phyloP scores from a whole-genome alignment of 2,329 filamentous ascomycete genomes.

The Epichloe gansuensis region DNA sequence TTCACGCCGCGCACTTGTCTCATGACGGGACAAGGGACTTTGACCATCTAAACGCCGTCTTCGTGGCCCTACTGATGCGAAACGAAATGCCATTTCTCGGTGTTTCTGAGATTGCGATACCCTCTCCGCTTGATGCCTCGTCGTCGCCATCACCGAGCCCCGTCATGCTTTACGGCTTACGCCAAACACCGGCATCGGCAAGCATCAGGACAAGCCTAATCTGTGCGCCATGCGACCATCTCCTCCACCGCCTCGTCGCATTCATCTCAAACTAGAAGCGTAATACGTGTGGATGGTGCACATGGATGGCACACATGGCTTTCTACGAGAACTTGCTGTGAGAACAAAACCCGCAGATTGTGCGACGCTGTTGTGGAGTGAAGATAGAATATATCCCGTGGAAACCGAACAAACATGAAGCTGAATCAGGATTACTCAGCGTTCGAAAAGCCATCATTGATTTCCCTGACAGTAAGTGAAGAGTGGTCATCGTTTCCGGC shows the following conservation, averaged over 20 bases:
- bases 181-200: background rate
- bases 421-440: slow-evolving; percentile 10
- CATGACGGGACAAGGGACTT: background rate
- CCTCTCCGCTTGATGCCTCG: background rate
- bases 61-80: background rate
- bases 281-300: no score
- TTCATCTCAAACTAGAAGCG: background rate
- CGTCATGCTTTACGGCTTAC: background rate
- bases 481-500: no score
- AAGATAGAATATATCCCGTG: no score
- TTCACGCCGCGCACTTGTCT: background rate
- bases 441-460: no score
- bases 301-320: no score
- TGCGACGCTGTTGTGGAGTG: no score
- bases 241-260: background rate
- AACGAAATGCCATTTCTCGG: background rate
- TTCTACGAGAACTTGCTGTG: no score
- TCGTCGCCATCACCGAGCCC: background rate
- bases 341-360: no score
- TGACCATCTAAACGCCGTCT: background rate
- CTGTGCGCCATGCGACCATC: background rate
- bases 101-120: background rate
- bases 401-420: slow-evolving; percentile 3
- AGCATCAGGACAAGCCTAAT: background rate
- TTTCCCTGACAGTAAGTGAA: no score